Evolutionary conservation across 768 basidiomycete species (phyloP), one percentile per base, ranked within the genome.

Genomic region (Collybia mongolica): DNA sequence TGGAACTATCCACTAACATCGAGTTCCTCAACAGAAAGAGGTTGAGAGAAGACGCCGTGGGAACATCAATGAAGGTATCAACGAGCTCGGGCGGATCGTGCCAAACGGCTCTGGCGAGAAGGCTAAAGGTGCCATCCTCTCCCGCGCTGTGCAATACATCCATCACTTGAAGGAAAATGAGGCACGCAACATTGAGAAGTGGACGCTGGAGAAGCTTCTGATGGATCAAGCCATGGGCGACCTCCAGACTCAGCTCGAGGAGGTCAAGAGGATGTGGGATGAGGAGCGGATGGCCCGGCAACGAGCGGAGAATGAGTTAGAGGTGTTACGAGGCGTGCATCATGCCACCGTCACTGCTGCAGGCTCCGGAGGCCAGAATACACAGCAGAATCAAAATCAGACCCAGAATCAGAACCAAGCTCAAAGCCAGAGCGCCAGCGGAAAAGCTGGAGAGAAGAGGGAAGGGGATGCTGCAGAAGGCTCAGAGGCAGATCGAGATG

Each of bases 41-140:
- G 94, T 98, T 11, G 96, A 99, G 67, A 88, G 96, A 46, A 83
- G 93, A 32, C 86, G 96, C 46, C 79, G 96, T 41, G 94, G 94
- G 15, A 93, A 93, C 58, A 98, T 99, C 71, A 97, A 96, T 69
- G 90, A 95, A 54, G 95, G 95, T 0, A 97, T 99, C 72, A 93
- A 90, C 61, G 88, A 90, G 59, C 84, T 98, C 14, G 88, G 89
- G 0, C 81, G 86, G 0, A 90, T 95, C 57, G 86, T 98, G 8
- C 95, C 95, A 3, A 89, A 86, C 57, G 89, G 86, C 22, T 84
- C 88, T 0, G 90, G 90, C 24, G 90, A 93, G 65, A 90, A 89
- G 60, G 86, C 88, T 46, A 97, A 98, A 63, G 91, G 93, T 17
- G 88, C 89, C 2, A 88, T 98, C 54, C 84, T 98, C 18, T 75